These are phyloP conservation scores for Colletotrichum orchidophilum DNA, from an alignment of 2,329 filamentous ascomycete genomes.

Conservation along the genomic window DNA sequence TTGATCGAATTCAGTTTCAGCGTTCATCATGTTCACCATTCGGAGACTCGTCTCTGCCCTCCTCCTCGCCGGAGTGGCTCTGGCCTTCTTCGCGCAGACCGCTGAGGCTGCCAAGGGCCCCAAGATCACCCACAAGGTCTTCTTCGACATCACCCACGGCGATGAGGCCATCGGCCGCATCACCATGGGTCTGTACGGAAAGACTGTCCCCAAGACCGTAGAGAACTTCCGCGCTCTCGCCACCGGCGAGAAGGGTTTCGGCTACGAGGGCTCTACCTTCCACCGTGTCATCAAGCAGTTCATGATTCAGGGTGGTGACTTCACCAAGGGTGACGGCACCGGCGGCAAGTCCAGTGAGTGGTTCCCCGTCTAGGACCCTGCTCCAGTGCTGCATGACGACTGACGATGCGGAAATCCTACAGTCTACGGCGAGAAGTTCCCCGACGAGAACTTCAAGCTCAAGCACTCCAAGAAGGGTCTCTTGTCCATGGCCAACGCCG, in stretches of 20 bases:
- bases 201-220: constrained; percentile 80
- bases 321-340: constrained; percentile 83
- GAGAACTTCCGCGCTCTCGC: constrained; percentile 83
- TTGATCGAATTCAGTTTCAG: constrained; percentile 21
- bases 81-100: constrained; percentile 80
- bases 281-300: constrained; percentile 91
- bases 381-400: not conserved
- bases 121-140: constrained; percentile 96
- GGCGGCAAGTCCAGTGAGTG: constrained; percentile 84
- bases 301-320: constrained; percentile 93
- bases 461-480: constrained; percentile 89
- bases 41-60: constrained; percentile 77
- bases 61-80: constrained; percentile 78
- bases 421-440: constrained; percentile 86
- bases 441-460: constrained; percentile 94
- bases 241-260: constrained; percentile 87
- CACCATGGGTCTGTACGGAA: constrained; percentile 86
- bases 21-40: constrained; percentile 75
- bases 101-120: constrained; percentile 83
- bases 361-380: not conserved
- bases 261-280: constrained; percentile 84
- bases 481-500: constrained; percentile 87
- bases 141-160: constrained; percentile 84
- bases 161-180: constrained; percentile 79
- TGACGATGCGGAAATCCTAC: not conserved